Conservation (phyloP, 805 yeast genomes). For the Nakazawaea wyomingensis region DNA sequence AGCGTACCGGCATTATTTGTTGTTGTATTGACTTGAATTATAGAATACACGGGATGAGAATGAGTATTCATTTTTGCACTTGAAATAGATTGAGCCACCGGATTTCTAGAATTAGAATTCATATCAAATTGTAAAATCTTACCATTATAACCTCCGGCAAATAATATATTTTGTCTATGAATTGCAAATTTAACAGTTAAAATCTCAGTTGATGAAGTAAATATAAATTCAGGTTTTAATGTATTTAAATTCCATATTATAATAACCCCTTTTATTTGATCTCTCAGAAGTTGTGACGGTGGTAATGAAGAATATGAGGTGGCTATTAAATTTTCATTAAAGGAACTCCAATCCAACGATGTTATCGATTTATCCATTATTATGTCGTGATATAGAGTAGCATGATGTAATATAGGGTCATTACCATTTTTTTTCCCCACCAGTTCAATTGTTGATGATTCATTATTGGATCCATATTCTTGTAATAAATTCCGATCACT, state of each 20-base stretch:
- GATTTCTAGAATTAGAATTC: background rate
- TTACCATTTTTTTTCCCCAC: too few species aligned
- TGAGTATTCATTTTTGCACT: constrained; percentile 7
- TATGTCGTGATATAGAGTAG: constrained; percentile 5
- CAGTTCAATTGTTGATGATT: background rate
- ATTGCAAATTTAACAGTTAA: constrained; percentile 26
- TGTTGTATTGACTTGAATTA: constrained; percentile 5
- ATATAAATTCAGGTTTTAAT: constrained; percentile 26
- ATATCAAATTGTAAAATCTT: constrained; percentile 35
- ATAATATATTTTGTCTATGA: constrained; percentile 23
- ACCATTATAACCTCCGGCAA: constrained; percentile 35
- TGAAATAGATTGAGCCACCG: constrained; percentile 8
- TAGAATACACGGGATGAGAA: constrained; percentile 9
- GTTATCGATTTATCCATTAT: constrained; percentile 10
- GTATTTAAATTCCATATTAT: constrained; percentile 22
- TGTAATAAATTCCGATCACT: background rate
- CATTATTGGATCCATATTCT: too few species aligned
- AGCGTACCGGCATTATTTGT: constrained; percentile 1
- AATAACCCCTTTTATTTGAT: constrained; percentile 21
- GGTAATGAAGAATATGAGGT: constrained; percentile 11
- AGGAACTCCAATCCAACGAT: constrained; percentile 18
- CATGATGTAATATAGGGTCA: background rate
- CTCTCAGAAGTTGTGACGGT: background rate
- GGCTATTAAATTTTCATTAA: constrained; percentile 14
- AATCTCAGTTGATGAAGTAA: constrained; percentile 28